Percentiles rank a stretch among this genome's conserved stretches.
Conservation (phyloP, 1,284 basidiomycete genomes). For the Boletellus dicymbophilus region DNA sequence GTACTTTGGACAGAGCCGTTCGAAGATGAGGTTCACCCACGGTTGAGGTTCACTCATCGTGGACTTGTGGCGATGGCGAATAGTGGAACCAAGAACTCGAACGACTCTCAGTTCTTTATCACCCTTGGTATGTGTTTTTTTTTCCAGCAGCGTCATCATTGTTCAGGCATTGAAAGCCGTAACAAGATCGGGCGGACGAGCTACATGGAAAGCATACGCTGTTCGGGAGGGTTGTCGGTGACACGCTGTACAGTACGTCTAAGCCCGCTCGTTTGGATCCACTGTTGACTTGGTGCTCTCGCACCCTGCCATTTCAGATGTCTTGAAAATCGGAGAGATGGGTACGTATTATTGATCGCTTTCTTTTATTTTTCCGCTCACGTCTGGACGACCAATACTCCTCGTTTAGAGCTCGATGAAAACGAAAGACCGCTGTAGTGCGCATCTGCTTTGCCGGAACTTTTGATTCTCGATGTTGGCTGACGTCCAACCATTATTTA, state of each 20-base stretch:
- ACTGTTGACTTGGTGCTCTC: background rate
- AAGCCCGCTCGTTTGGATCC: background rate
- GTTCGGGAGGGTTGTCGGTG: slow-evolving; percentile 80
- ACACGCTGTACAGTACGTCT: slow-evolving; percentile 84
- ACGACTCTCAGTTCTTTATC: slow-evolving; percentile 91
- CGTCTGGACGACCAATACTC: background rate
- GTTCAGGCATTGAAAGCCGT: no score
- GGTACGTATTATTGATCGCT: slow-evolving; percentile 48
- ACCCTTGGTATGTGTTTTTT: slow-evolving; percentile 65
- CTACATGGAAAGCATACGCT: slow-evolving; percentile 88
- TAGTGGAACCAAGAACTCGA: slow-evolving; percentile 79
- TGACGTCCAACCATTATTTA: slow-evolving; percentile 31
- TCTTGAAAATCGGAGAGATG: slow-evolving; percentile 86
- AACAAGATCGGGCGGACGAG: slow-evolving; percentile 81
- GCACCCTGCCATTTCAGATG: slow-evolving; percentile 54
- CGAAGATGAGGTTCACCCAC: slow-evolving; percentile 91
- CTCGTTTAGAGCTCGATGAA: slow-evolving; percentile 80
- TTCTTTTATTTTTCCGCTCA: background rate
- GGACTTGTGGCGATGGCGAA: slow-evolving; percentile 97
- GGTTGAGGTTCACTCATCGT: slow-evolving; percentile 81
- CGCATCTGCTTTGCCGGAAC: slow-evolving; percentile 36
- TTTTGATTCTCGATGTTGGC: background rate
- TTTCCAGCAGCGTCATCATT: background rate
- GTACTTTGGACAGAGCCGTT: slow-evolving; percentile 76
- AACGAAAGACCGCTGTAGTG: slow-evolving; percentile 88